phyloP scores from a whole-genome alignment of 805 yeast genomes.

The Yamadazyma sp. region DNA sequence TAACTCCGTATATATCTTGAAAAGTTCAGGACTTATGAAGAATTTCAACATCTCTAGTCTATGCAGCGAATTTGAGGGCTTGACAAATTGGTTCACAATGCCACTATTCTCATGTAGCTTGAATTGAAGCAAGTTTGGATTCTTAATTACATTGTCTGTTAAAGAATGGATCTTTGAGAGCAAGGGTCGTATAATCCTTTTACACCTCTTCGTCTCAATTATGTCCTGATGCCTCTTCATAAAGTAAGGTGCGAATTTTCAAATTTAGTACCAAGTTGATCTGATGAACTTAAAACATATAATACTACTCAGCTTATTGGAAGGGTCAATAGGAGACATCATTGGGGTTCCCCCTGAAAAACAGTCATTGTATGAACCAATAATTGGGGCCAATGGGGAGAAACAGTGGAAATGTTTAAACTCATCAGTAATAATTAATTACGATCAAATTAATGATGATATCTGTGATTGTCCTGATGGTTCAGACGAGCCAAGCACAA shows the following conservation, averaged over 20 bases:
- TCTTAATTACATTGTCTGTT: slow-evolving; percentile 24
- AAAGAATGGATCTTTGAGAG: slow-evolving; percentile 33
- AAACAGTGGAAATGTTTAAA: slow-evolving; percentile 67
- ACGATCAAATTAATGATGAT: slow-evolving; percentile 75
- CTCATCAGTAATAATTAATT: slow-evolving; percentile 60
- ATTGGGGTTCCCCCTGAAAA: slow-evolving; percentile 39
- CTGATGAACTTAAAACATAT: too few relatives aligned
- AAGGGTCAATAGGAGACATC: slow-evolving; percentile 6
- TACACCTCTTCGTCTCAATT: too few relatives aligned
- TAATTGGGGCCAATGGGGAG: slow-evolving; percentile 35
- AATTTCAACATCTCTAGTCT: slow-evolving; percentile 25
- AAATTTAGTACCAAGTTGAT: too few relatives aligned
- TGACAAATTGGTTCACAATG: neutral
- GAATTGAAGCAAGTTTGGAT: slow-evolving; percentile 17
- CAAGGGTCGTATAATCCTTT: slow-evolving; percentile 35
- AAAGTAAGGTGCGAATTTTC: neutral
- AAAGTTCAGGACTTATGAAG: slow-evolving; percentile 25
- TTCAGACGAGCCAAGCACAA: slow-evolving; percentile 93
- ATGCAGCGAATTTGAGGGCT: slow-evolving; percentile 18
- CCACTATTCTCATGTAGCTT: too few relatives aligned
- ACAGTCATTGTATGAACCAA: slow-evolving; percentile 49
- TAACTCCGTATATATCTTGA: slow-evolving; percentile 27
- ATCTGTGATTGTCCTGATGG: slow-evolving; percentile 98
- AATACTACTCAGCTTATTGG: too few relatives aligned
- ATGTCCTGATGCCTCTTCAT: too few relatives aligned